Base-by-base conservation (phyloP, 2,329 filamentous ascomycete genomes). In the Trichoderma asperellum region DNA sequence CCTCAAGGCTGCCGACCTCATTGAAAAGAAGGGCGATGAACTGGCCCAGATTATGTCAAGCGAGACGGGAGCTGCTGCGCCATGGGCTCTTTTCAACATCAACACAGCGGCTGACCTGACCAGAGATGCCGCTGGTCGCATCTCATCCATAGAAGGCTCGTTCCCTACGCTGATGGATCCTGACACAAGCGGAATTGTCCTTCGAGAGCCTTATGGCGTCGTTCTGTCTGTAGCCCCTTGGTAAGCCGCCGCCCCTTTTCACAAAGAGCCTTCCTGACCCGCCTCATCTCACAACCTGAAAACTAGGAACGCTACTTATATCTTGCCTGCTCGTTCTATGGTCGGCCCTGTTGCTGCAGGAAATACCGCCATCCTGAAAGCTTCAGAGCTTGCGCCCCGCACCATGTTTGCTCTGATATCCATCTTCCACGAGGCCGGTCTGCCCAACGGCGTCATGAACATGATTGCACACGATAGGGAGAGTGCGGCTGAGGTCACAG, bases 141-240 rank as follows among this genome's bases (percentile, higher is more conserved):
- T 85, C 27, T 73, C 75, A 12, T 77, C 78, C 12, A 61, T 83
- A 11, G 74, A 77, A 68, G 83, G 81, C 6, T 77, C 75, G 7
- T 79, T 83, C 34, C 80, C 83, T 11, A 58, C 73, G 10, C 74
- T 77, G 2, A 70, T 70, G 37, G 76, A 80, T 37, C 73, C 78
- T 2, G 71, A 73, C 35, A 73, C 75, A 32, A 83, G 71, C 27
- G 92, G 89, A 0, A 82, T 96, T 73, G 81, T 96, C 4, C 80
- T 90, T 72, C 90, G 89, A 76, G 91, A 94, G 79, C 92, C 93
- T 0, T 93, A 88, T 74, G 93, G 93, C 1, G 92, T 96, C 8
- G 85, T 94, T 18, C 81, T 96, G 35, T 89, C 88, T 2, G 93
- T 96, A 78, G 92, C 91, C 2, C 92, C 93, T 11, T 97, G 93